Evolutionary conservation across 768 basidiomycete species (phyloP), one percentile per base, ranked within the genome.

Genomic region (Mycena rebaudengoi): DNA sequence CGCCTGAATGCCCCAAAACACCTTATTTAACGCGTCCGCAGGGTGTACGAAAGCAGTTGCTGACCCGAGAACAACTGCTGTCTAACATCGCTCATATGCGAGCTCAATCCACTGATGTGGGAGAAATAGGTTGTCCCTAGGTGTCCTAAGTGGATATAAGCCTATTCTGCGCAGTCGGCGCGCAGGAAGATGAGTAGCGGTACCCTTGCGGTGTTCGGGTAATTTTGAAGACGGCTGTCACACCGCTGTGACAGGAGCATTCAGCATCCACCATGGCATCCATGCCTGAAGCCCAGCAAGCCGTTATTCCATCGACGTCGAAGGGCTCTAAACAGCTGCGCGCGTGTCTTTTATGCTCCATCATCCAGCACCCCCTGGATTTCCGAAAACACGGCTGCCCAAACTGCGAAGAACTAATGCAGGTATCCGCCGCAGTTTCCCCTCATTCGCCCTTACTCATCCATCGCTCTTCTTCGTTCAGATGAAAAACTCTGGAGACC

Each of bases 371-470:
- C 0, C 88, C 94, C 0, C 80, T 82, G 39, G 97, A 98, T 68
- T 99, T 98, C 75, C 82, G 90, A 41, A 89, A 86, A 69, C 79
- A 82, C 21, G 98, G 98, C 6, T 99, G 98, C 75, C 97, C 97
- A 43, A 99, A 99, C 75, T 99, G 98, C 73, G 97, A 99, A 70
- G 94, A 97, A 73, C 83, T 96, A 68, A 86, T 99, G 75, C 91
- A 96, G 83, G 97, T 96, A 62, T 57, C 49, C 37, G 44, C 20
- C 21, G 35, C 30, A 21, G 30, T 29, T n/a, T n/a, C n/a, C 33
- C 30, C 49, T 6, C 28, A 23, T 29, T 43, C 14, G 5, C 23
- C 26, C 6, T 21, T 35, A 41, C 7, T 14, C 7, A 26, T 65
- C 41, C 23, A 50, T 46, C 39, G n/a, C n/a, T n/a, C 21, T 28